Conservation (phyloP, 495 filamentous ascomycete genomes). For the Neurospora sp. region DNA sequence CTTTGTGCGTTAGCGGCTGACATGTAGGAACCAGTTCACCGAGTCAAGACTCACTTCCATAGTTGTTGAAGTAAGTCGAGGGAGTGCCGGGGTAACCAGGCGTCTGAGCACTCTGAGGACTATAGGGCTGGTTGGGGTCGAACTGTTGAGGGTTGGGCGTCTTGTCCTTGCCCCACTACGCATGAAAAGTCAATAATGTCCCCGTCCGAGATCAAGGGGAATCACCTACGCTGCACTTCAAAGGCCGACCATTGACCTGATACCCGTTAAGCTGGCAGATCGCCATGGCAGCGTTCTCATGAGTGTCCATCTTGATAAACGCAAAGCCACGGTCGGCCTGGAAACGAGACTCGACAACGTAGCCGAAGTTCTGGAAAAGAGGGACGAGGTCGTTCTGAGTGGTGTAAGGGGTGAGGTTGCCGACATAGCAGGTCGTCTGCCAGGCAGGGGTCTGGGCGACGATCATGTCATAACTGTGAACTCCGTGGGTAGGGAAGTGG, state of each 20-base stretch:
- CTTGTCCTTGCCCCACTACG: slow-evolving; percentile 97
- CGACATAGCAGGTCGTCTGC: slow-evolving; percentile 99
- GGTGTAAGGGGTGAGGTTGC: slow-evolving; percentile 96
- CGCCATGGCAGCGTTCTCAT: slow-evolving; percentile 96
- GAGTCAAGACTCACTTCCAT: slow-evolving; percentile 53
- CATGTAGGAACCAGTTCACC: slow-evolving; percentile 1
- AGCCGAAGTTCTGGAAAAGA: slow-evolving; percentile 96
- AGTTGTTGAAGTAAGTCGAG: slow-evolving; percentile 88
- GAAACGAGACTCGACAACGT: slow-evolving; percentile 93
- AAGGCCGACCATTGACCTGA: slow-evolving; percentile 90
- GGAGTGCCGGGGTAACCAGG: slow-evolving; percentile 61
- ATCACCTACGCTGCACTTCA: slow-evolving; percentile 82
- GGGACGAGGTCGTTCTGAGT: slow-evolving; percentile 92
- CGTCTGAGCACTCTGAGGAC: slow-evolving; percentile 49
- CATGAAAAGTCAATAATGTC: slow-evolving; percentile 17
- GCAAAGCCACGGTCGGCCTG: slow-evolving; percentile 97
- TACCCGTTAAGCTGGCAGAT: slow-evolving; percentile 97
- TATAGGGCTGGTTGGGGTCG: slow-evolving; percentile 72
- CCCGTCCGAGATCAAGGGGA: background rate
- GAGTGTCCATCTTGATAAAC: slow-evolving; percentile 98
- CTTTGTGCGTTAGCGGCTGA: slow-evolving; percentile 16
- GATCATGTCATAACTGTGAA: slow-evolving; percentile 97
- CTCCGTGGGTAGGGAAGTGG: slow-evolving; percentile 92
- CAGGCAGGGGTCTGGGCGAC: slow-evolving; percentile 93
- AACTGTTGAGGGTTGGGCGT: slow-evolving; percentile 68